Evolutionary conservation across 2,329 filamentous ascomycete genomes (phyloP).

Genomic region (Colletotrichum neosansevieriae): DNA sequence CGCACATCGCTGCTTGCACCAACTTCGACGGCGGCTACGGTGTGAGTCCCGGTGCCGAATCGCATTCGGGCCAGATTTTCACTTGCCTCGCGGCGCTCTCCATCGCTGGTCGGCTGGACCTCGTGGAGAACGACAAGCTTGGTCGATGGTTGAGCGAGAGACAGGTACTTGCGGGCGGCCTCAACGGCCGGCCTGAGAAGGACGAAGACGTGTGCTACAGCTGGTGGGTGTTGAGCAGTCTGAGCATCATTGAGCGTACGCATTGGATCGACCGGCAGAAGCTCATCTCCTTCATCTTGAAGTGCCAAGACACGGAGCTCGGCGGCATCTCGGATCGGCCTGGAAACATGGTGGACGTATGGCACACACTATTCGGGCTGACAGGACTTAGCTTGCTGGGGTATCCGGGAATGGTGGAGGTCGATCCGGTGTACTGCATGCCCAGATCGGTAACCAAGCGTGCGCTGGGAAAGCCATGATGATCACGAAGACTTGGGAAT

Average conservation of each 20-base stretch:
- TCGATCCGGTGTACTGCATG: constrained; percentile 91
- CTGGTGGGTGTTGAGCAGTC: constrained; percentile 96
- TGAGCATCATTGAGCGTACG: constrained; percentile 87
- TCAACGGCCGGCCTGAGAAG: constrained; percentile 97
- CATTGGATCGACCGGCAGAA: constrained; percentile 94
- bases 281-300: constrained; percentile 84
- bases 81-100: constrained; percentile 90
- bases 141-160: constrained; percentile 94
- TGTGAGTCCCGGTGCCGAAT: constrained; percentile 89
- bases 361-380: constrained; percentile 91
- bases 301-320: constrained; percentile 85
- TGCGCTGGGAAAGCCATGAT: constrained; percentile 54
- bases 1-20: constrained; percentile 82
- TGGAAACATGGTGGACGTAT: constrained; percentile 96
- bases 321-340: constrained; percentile 93
- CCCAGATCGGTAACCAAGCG: constrained; percentile 75
- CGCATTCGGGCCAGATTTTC: constrained; percentile 95
- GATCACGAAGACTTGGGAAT: neutral
- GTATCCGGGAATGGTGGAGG: constrained; percentile 79
- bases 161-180: constrained; percentile 85
- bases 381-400: constrained; percentile 88
- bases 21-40: constrained; percentile 98
- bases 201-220: constrained; percentile 97
- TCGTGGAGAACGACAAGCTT: constrained; percentile 85
- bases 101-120: constrained; percentile 84